phyloP scores from a whole-genome alignment of 208 protist species.

The Leishmania lainsoni region DNA sequence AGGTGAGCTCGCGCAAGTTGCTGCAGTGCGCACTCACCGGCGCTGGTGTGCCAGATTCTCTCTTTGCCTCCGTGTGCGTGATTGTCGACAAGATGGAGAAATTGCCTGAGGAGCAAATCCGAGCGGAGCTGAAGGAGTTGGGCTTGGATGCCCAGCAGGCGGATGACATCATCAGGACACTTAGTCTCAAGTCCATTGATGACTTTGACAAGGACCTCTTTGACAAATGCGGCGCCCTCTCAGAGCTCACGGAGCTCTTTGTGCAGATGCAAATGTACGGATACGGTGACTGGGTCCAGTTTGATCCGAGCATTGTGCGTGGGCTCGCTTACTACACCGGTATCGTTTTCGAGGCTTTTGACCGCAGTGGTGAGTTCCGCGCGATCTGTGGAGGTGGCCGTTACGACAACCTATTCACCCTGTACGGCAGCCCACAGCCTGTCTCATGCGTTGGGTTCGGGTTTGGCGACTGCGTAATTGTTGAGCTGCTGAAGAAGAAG shows the following conservation, averaged over 20 bases:
- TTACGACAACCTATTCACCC: constrained; percentile 94
- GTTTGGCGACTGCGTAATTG: constrained; percentile 96
- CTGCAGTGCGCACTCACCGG: constrained; percentile 84
- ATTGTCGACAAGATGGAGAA: constrained; percentile 97
- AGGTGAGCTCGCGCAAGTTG: constrained; percentile 92
- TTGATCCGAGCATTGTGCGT: constrained; percentile 95
- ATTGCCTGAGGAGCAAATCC: constrained; percentile 85
- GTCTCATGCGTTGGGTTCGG: constrained; percentile 94
- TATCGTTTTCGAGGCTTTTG: constrained; percentile 96
- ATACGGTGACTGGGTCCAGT: constrained; percentile 93
- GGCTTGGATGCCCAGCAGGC: constrained; percentile 65
- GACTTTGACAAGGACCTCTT: constrained; percentile 74
- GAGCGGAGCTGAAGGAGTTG: constrained; percentile 64
- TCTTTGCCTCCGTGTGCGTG: constrained; percentile 93
- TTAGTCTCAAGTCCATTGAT: constrained; percentile 86
- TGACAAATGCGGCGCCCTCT: constrained; percentile 68
- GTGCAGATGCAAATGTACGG: constrained; percentile 89
- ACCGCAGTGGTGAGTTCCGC: constrained; percentile 90
- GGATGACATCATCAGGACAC: constrained; percentile 74
- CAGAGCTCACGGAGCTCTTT: constrained; percentile 90
- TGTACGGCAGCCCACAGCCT: constrained; percentile 92
- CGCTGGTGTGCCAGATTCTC: constrained; percentile 72
- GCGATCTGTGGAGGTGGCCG: constrained; percentile 95
- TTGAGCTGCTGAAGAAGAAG: constrained; percentile 94
- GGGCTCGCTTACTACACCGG: constrained; percentile 97